phyloP scores from a whole-genome alignment of 352 stramenopile species.

The Phytophthora syringae region DNA sequence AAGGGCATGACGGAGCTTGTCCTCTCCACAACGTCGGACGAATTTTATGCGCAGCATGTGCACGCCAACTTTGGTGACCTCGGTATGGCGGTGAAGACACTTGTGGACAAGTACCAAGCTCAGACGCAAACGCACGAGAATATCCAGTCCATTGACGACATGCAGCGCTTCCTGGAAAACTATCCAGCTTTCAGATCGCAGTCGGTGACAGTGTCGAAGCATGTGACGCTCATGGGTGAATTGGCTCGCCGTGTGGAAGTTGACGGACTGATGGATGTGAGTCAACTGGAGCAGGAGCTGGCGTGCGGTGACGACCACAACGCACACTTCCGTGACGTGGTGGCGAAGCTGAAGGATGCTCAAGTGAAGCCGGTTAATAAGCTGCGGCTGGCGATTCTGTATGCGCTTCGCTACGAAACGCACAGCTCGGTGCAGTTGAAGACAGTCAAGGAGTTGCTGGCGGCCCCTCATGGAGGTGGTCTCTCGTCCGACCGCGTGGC shows the following conservation, averaged over 20 bases:
- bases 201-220: slow-evolving; percentile 98
- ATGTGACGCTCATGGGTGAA: slow-evolving; percentile 99
- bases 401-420: slow-evolving; percentile 98
- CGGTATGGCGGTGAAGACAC: slow-evolving; percentile 94
- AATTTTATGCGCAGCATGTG: slow-evolving; percentile 97
- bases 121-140: slow-evolving; percentile 88
- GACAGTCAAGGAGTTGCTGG: slow-evolving; percentile 76
- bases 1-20: slow-evolving; percentile 99
- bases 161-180: slow-evolving; percentile 99
- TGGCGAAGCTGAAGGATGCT: slow-evolving; percentile 82
- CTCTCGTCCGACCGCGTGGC: slow-evolving; percentile 54
- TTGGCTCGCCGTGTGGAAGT: slow-evolving; percentile 97
- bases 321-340: slow-evolving; percentile 82
- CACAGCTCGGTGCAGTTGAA: slow-evolving; percentile 85
- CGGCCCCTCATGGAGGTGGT: slow-evolving; percentile 39
- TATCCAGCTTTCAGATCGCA: slow-evolving; percentile 97
- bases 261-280: slow-evolving; percentile 98
- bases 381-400: slow-evolving; percentile 97
- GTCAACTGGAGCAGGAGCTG: slow-evolving; percentile 95
- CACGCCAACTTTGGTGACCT: slow-evolving; percentile 99
- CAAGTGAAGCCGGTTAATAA: slow-evolving; percentile 96
- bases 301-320: slow-evolving; percentile 89
- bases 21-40: slow-evolving; percentile 94
- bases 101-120: slow-evolving; percentile 92
- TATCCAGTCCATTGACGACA: slow-evolving; percentile 96